Percentiles rank a stretch among this genome's conserved stretches.
phyloP scores from a whole-genome alignment of 2,329 filamentous ascomycete species.

The Cytospora paraplurivora region DNA sequence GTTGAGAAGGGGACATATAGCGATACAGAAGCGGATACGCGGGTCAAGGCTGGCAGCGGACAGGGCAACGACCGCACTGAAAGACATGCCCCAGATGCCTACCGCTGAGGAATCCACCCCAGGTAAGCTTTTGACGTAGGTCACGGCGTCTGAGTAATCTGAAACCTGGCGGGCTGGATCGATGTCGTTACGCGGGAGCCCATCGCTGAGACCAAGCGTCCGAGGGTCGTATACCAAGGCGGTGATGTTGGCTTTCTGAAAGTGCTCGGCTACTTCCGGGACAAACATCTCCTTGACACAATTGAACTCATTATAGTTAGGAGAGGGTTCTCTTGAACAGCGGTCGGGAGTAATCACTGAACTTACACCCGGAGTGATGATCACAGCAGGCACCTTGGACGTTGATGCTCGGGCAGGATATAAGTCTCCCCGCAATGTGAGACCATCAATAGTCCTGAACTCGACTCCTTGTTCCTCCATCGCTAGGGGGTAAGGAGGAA shows the following conservation, averaged over 20 bases:
- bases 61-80: conserved; percentile 25
- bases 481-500: no score
- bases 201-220: conserved; percentile 41
- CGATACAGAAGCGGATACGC: conserved; percentile 11
- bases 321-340: no score
- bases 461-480: conserved; percentile 36
- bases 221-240: conserved; percentile 43
- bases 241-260: conserved; percentile 40
- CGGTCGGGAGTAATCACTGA: no score
- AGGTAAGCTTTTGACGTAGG: background rate
- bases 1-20: conserved; percentile 5
- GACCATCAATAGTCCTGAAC: conserved; percentile 45
- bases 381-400: conserved; percentile 34
- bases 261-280: conserved; percentile 37
- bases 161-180: conserved; percentile 34
- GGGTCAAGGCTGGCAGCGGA: conserved; percentile 15
- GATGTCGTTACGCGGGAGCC: conserved; percentile 42
- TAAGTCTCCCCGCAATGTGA: conserved; percentile 42
- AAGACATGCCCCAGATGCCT: conserved; percentile 34
- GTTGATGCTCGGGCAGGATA: conserved; percentile 35
- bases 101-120: conserved; percentile 4
- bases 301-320: conserved; percentile 29
- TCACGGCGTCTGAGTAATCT: conserved; percentile 18
- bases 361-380: conserved; percentile 34
- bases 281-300: conserved; percentile 39